Base-by-base conservation (phyloP, 495 filamentous ascomycete genomes). In the Chaetomidium leptoderma region DNA sequence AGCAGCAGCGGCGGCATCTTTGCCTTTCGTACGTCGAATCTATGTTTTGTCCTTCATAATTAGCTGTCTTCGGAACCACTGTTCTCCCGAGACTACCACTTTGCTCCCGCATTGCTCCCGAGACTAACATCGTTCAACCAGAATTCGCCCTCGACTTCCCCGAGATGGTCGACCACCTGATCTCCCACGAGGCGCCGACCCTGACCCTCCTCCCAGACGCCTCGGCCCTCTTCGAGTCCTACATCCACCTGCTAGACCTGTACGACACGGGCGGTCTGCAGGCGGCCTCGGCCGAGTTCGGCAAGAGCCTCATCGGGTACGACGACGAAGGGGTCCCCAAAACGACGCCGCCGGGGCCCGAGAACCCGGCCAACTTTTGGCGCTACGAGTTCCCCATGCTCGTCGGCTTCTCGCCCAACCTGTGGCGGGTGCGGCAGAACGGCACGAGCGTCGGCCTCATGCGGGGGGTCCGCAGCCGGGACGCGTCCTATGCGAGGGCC, bases 61-160 rank as follows among this genome's bases (percentile, higher is more conserved):
- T n/a, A n/a, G n/a, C n/a, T n/a, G n/a, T n/a, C n/a, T n/a, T n/a
- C n/a, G n/a, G n/a, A n/a, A n/a, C n/a, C n/a, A n/a, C n/a, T n/a
- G n/a, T n/a, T n/a, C n/a, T n/a, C n/a, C n/a, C n/a, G n/a, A n/a
- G n/a, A n/a, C n/a, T n/a, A n/a, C n/a, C n/a, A n/a, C n/a, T n/a
- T n/a, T n/a, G n/a, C n/a, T n/a, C n/a, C n/a, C n/a, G n/a, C n/a
- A n/a, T n/a, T n/a, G n/a, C n/a, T n/a, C n/a, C n/a, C n/a, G n/a
- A n/a, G n/a, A n/a, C n/a, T n/a, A n/a, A n/a, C n/a, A n/a, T n/a
- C n/a, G n/a, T n/a, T n/a, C n/a, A n/a, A n/a, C n/a, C n/a, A n/a
- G n/a, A 67, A 43, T 60, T 70, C 37, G 63, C 67, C n/a, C 57
- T 61, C 58, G 61, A 64, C 60, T 65, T 66, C 53, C 67, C 67